Conservation (phyloP, 2,329 filamentous ascomycete species). For the Scytalidium sp. region DNA sequence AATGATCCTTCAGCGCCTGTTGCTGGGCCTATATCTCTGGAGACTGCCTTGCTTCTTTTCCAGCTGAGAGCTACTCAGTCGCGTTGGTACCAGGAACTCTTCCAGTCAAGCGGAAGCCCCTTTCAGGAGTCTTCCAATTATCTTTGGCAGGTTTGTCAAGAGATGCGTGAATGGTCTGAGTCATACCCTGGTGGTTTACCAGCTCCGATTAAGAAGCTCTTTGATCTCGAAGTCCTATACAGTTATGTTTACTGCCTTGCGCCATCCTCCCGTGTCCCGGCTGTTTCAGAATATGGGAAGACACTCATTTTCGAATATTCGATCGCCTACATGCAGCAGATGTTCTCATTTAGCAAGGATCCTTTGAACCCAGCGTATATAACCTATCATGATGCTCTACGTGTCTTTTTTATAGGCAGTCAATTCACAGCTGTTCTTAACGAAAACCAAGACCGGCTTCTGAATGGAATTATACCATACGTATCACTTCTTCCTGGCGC, state of each 20-base stretch:
- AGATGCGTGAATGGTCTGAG: constrained; percentile 79
- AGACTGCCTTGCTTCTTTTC: constrained; percentile 75
- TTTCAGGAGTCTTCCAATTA: constrained; percentile 67
- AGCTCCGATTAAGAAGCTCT: constrained; percentile 67
- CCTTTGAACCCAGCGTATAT: constrained; percentile 63
- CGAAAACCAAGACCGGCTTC: constrained; percentile 53
- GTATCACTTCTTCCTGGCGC: constrained; percentile 24
- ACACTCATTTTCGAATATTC: constrained; percentile 83
- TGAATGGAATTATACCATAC: constrained; percentile 36
- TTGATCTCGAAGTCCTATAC: constrained; percentile 86
- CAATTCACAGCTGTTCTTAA: constrained; percentile 61
- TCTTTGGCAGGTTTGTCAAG: constrained; percentile 71
- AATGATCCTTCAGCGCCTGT: constrained; percentile 28
- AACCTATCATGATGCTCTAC: constrained; percentile 83
- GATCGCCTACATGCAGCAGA: constrained; percentile 74
- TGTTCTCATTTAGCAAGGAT: constrained; percentile 65
- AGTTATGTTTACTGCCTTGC: constrained; percentile 88
- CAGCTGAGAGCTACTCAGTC: constrained; percentile 84
- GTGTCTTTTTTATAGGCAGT: constrained; percentile 72
- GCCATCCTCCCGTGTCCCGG: constrained; percentile 70
- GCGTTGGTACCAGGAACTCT: constrained; percentile 83
- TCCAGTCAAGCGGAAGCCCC: constrained; percentile 71
- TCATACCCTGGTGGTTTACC: constrained; percentile 67
- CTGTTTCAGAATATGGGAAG: constrained; percentile 73
- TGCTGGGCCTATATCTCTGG: constrained; percentile 49